phyloP scores from a whole-genome alignment of 305 asterid genomes.

The Fraxinus platypoda region DNA sequence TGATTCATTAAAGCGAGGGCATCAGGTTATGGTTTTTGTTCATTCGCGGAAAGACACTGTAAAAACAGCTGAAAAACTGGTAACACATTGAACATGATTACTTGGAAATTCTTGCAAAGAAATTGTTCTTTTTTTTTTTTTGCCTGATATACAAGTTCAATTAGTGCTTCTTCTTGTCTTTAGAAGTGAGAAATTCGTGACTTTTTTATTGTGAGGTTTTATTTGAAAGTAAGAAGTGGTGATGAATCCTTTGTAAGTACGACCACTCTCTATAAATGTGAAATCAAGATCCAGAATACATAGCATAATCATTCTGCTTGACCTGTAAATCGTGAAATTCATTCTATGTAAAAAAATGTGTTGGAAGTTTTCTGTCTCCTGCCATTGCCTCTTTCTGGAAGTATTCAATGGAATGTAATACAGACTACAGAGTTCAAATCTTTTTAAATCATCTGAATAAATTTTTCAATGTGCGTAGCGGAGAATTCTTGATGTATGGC shows the following conservation, averaged over 20 bases:
- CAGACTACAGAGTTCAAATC: background rate
- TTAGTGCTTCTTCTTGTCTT: background rate
- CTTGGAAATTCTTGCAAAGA: conserved; percentile 13
- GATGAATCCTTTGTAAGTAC: background rate
- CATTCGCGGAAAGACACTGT: conserved; percentile 98
- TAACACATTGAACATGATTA: conserved; percentile 28
- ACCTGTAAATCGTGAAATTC: background rate
- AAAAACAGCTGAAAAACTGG: conserved; percentile 92
- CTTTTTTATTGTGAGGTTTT: background rate
- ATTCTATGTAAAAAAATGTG: background rate
- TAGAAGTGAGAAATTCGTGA: background rate
- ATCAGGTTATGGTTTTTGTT: conserved; percentile 98
- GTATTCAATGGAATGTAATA: background rate
- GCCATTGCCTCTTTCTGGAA: background rate
- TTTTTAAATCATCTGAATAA: background rate
- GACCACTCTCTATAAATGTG: background rate
- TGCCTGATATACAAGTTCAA: background rate
- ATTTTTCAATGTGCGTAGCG: background rate
- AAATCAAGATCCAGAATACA: background rate
- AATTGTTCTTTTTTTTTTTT: background rate
- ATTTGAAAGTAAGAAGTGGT: background rate
- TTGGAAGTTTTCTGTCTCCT: background rate
- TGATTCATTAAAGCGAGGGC: conserved; percentile 84
- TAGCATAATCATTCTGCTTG: background rate
- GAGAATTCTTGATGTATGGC: background rate